Base-by-base conservation (phyloP, 257 asterid species). In the Henckelia pumila region DNA sequence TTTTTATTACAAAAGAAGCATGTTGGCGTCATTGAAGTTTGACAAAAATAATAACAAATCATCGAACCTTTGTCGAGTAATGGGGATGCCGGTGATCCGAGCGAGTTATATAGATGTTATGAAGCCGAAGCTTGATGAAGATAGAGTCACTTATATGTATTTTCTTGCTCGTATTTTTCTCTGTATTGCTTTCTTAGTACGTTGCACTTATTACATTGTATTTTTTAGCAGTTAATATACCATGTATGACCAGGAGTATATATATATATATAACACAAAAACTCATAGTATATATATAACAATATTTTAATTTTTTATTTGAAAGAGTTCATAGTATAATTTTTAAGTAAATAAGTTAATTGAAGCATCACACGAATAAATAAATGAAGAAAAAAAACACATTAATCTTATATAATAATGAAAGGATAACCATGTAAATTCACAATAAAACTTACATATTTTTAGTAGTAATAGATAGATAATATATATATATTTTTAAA, bases 161-260 rank as follows among this genome's bases (percentile, higher is more conserved):
- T 67, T 76, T 56, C 55, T 19, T 50, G 61, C 71, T 26, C 63
- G 33, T 32, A 50, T 50, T 67, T 64, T 64, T 16, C 60, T 17
- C 25, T 40, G 25, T 70, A 30, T 49, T 19, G 37, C 8, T 58
- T 68, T 32, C 63, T 3, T 55, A 24, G 60, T 70, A 64, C 14
- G n/a, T 13, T 14, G 50, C 56, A 57, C 49, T 56, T 35, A 26
- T 26, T 26, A 72, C 69, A 35, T 68, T 57, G 77, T 67, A 25
- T 60, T 29, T 37, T 60, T 37, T 5, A 29, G 19, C 30, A 21
- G 6, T 67, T 74, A 55, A 56, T 16, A 30, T 20, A 20, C 21
- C 49, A n/a, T 14, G 29, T 49, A 25, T 17, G 37, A 61, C 21
- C 37, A 53, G 22, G 63, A 49, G 24, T 13, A 37, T 37, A 11